phyloP scores from a whole-genome alignment of 768 basidiomycete genomes.

The Candolleomyces eurysporus region DNA sequence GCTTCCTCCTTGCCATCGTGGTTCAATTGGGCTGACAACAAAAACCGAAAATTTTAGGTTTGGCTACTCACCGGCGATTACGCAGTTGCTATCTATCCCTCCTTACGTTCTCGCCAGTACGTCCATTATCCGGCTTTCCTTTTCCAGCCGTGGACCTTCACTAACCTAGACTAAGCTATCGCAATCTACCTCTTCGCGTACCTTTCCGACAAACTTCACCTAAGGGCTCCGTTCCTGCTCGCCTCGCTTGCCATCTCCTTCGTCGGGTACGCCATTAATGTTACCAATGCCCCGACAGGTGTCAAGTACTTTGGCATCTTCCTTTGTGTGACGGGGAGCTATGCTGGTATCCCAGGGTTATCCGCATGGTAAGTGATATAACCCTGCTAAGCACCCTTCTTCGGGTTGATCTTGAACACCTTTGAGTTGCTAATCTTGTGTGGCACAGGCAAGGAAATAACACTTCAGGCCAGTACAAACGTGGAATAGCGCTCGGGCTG shows the following conservation, averaged over 20 bases:
- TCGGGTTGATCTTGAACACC: background rate
- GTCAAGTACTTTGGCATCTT: slow-evolving; percentile 75
- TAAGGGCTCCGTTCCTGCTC: slow-evolving; percentile 59
- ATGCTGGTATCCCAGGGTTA: slow-evolving; percentile 57
- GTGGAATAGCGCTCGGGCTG: slow-evolving; percentile 63
- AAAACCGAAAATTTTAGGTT: slow-evolving; percentile 37
- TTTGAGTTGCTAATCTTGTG: background rate
- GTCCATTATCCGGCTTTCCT: slow-evolving; percentile 15
- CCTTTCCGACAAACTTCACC: slow-evolving; percentile 54
- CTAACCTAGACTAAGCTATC: slow-evolving; percentile 40
- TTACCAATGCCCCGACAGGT: slow-evolving; percentile 47
- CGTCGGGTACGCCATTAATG: slow-evolving; percentile 64
- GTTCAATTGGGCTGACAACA: background rate
- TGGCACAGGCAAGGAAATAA: slow-evolving; percentile 60
- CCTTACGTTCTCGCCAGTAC: slow-evolving; percentile 63
- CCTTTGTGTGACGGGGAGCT: slow-evolving; percentile 64
- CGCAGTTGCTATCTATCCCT: slow-evolving; percentile 66
- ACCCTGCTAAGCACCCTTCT: background rate
- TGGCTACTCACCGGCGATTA: slow-evolving; percentile 53
- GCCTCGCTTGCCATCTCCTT: slow-evolving; percentile 48
- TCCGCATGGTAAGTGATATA: slow-evolving; percentile 52
- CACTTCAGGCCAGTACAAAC: slow-evolving; percentile 67
- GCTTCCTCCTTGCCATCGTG: background rate
- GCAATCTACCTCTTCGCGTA: slow-evolving; percentile 49
- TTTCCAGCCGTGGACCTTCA: background rate